These are phyloP conservation scores for Eragrostis curvula DNA, from an alignment of 176 grass and related monocot species.

Conservation along the genomic window DNA sequence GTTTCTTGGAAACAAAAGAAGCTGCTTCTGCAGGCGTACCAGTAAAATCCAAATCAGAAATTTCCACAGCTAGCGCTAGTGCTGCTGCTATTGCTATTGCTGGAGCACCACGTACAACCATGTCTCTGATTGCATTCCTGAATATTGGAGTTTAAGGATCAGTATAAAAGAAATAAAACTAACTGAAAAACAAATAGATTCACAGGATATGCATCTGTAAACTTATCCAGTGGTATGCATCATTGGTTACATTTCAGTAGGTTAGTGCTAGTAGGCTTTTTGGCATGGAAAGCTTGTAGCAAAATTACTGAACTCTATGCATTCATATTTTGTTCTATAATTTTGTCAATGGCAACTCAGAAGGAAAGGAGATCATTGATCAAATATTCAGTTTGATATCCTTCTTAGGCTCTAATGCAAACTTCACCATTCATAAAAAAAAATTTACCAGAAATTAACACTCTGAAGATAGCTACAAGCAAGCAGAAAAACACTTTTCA, in stretches of 20 bases:
- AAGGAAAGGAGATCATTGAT: background rate
- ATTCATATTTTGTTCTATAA: background rate
- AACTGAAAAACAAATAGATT: background rate
- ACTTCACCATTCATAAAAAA: no score
- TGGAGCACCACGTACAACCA: conserved; percentile 94
- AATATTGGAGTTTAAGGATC: conserved; percentile 13
- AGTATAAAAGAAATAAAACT: conserved; percentile 13
- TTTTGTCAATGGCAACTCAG: background rate
- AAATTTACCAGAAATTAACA: background rate
- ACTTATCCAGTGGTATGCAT: background rate
- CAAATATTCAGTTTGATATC: background rate
- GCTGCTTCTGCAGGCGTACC: conserved; percentile 71
- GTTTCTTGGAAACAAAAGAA: conserved; percentile 71
- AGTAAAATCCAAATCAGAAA: conserved; percentile 59
- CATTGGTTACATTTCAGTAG: background rate
- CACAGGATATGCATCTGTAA: background rate
- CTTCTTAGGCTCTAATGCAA: background rate
- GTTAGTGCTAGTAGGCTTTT: background rate
- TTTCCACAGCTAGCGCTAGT: conserved; percentile 73
- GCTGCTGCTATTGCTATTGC: conserved; percentile 94
- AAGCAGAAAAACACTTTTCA: background rate
- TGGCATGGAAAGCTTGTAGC: no score
- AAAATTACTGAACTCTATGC: no score
- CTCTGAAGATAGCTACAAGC: background rate
- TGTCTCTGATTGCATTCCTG: conserved; percentile 87